Conservation (phyloP, 1,139 yeast species). For the Lipomyces yarrowii region DNA sequence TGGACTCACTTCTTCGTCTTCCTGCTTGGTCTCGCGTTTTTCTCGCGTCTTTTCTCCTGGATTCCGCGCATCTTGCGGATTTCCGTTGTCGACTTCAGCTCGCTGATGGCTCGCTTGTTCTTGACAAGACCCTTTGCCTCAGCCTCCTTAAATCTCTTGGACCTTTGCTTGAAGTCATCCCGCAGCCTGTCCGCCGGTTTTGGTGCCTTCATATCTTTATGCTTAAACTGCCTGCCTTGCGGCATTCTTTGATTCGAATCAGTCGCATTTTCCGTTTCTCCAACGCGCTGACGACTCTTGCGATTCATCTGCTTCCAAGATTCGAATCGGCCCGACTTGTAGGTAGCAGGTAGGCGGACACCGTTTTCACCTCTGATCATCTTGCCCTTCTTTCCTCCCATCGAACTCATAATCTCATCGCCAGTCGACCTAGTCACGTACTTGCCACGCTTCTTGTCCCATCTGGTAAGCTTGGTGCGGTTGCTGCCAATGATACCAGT, state of each 20-base stretch:
- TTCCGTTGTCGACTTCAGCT: constrained; percentile 68
- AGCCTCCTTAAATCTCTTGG: constrained; percentile 82
- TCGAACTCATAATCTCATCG: constrained; percentile 42
- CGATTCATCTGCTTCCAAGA: constrained; percentile 83
- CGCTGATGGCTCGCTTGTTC: constrained; percentile 49
- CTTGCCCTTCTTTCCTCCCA: constrained; percentile 46
- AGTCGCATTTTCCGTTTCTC: constrained; percentile 51
- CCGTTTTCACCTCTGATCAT: constrained; percentile 96
- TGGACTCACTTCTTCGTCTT: constrained; percentile 11
- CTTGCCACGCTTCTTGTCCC: constrained; percentile 95
- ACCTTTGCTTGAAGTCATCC: constrained; percentile 82
- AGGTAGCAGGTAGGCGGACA: constrained; percentile 87
- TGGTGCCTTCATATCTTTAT: constrained; percentile 77
- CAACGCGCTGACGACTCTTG: constrained; percentile 54
- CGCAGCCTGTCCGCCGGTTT: constrained; percentile 84
- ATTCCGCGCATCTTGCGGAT: constrained; percentile 75
- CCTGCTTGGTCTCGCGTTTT: constrained; percentile 39
- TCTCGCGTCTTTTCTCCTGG: constrained; percentile 73
- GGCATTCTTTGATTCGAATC: constrained; percentile 33
- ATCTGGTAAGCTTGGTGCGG: constrained; percentile 60
- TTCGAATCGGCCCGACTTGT: constrained; percentile 87
- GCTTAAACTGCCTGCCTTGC: constrained; percentile 46
- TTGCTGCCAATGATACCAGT: constrained; percentile 38
- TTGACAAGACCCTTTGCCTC: constrained; percentile 63
- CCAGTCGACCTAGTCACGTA: constrained; percentile 80